A percentile compares a stretch with the other conserved stretches of the same genome.
Evolutionary conservation across 768 basidiomycete genomes (phyloP).

Genomic region (Daedaleopsis nitida): DNA sequence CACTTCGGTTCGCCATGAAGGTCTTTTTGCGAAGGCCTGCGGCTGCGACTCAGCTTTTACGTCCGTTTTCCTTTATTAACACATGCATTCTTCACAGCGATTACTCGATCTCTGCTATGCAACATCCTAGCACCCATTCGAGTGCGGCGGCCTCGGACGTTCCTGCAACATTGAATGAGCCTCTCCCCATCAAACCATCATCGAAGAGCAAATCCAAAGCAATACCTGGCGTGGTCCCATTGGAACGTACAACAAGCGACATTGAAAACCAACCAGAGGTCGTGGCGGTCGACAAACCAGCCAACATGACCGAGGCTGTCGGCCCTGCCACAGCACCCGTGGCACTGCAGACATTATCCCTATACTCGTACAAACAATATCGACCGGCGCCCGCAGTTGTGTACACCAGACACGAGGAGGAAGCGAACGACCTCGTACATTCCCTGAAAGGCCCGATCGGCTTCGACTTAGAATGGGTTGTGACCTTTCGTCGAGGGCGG

Average conservation of each 20-base stretch:
- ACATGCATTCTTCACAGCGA: too few species aligned
- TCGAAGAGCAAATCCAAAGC: constrained; percentile 1
- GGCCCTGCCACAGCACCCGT: not conserved
- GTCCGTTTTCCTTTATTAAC: too few species aligned
- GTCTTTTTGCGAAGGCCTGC: not conserved
- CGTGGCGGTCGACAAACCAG: not conserved
- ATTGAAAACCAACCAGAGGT: constrained; percentile 6
- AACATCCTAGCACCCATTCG: too few species aligned
- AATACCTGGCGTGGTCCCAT: not conserved
- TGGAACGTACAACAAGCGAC: not conserved
- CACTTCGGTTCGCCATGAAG: not conserved
- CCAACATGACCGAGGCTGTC: not conserved
- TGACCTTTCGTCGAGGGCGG: constrained; percentile 33
- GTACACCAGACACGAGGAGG: constrained; percentile 43
- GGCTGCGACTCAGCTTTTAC: too few species aligned
- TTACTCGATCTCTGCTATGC: too few species aligned
- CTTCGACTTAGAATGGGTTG: constrained; percentile 55
- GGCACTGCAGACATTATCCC: constrained; percentile 21
- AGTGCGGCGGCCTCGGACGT: too few species aligned
- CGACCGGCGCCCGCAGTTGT: constrained; percentile 35
- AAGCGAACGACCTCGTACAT: constrained; percentile 43
- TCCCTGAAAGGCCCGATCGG: constrained; percentile 47
- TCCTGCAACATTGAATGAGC: not conserved
- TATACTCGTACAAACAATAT: constrained; percentile 43
- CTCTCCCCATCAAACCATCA: not conserved